phyloP scores from a whole-genome alignment of 73 alveolate species.

The Blepharisma japonicum region DNA sequence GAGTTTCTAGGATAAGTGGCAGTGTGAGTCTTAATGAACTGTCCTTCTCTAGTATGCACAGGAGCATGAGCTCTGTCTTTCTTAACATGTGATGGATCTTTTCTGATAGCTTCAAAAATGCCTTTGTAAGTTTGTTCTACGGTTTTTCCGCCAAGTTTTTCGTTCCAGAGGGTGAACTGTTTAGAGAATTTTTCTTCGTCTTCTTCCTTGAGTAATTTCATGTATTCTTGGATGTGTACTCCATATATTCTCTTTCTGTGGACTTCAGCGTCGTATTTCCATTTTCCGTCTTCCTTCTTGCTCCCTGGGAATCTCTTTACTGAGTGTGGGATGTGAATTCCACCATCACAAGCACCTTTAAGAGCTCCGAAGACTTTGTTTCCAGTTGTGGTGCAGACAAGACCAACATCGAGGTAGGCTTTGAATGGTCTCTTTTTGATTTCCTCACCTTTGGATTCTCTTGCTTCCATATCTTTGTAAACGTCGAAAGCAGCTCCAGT shows the following conservation, averaged over 20 bases:
- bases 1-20: slow-evolving; percentile 75
- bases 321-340: slow-evolving; percentile 97
- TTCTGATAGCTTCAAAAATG: slow-evolving; percentile 96
- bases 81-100: slow-evolving; percentile 80
- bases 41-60: slow-evolving; percentile 74
- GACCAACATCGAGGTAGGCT: slow-evolving; percentile 98
- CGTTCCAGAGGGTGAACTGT: slow-evolving; percentile 91
- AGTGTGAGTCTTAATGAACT: slow-evolving; percentile 69
- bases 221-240: slow-evolving; percentile 92
- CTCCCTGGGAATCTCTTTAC: slow-evolving; percentile 99
- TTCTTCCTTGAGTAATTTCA: slow-evolving; percentile 85
- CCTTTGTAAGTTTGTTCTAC: slow-evolving; percentile 92
- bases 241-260: slow-evolving; percentile 99
- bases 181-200: slow-evolving; percentile 69
- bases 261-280: slow-evolving; percentile 86
- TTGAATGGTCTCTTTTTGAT: slow-evolving; percentile 95
- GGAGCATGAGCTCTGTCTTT: slow-evolving; percentile 56
- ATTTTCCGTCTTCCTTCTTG: slow-evolving; percentile 74
- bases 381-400: slow-evolving; percentile 98
- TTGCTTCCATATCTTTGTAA: slow-evolving; percentile 75
- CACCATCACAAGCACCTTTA: slow-evolving; percentile 99
- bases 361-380: slow-evolving; percentile 99
- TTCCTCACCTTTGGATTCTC: slow-evolving; percentile 60
- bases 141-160: slow-evolving; percentile 70
- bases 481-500: slow-evolving; percentile 93